Base-by-base conservation (phyloP, 192 early-diverging fungal genomes). In the Phlyctochytrium bullatum region DNA sequence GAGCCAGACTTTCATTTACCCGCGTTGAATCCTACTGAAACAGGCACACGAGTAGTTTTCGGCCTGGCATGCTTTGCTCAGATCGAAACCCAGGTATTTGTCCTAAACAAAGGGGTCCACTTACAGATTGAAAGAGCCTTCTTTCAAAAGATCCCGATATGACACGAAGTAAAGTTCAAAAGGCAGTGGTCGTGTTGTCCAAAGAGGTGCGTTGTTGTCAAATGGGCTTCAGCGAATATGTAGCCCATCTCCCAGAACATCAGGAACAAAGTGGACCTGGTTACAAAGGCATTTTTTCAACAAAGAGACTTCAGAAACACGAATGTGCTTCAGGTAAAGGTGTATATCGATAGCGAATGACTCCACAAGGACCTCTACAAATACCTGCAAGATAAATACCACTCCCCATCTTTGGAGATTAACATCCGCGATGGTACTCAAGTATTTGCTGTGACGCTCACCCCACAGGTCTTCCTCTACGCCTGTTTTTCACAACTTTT, bases 91-190 rank as follows among this genome's bases (percentile, higher is more conserved):
- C 10, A 47, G 10, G 40, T 47, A 47, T 20, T 6, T 14, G 40
- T n/a, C n/a, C n/a, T n/a, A n/a, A n/a, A n/a, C n/a, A n/a, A n/a
- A n/a, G n/a, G n/a, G n/a, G n/a, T n/a, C n/a, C n/a, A n/a, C 10
- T 47, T 14, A 47, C 40, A 47, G 6, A 16, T 33, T 33, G 34
- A 61, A 61, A 66, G 59, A 59, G 61, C 0, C 60, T 69, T 6
- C 4, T 25, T n/a, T 25, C 50, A 0, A 69, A 69, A 52, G 4
- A 34, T 23, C 27, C 29, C 6, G 58, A 60, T 28, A 59, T 69
- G 27, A 69, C 67, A 17, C 67, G 67, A 20, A 52, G 59, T 32
- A 69, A 61, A 60, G 67, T 69, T 47, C 67, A 69, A 69, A 69
- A 69, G 35, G 67, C 67, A 20, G 60, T 69, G 1, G 60, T 69